Evolutionary conservation across 192 early-diverging fungal species (phyloP).

Genomic region (Radiomyces spectabilis): DNA sequence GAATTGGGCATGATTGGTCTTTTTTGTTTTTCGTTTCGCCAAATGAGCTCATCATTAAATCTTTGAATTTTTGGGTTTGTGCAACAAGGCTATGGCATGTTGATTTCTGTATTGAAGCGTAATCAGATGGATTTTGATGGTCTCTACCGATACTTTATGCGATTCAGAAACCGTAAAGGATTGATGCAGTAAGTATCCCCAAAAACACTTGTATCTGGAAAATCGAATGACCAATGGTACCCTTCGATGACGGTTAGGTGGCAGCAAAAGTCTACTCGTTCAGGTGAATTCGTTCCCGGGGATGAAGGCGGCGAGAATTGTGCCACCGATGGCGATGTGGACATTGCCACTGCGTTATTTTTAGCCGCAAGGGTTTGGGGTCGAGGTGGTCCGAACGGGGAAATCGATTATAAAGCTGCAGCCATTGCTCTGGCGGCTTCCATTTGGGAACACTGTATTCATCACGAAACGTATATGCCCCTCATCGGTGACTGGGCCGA

Average conservation of each 20-base stretch:
- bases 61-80: neutral
- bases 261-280: slow-evolving; percentile 36
- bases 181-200: slow-evolving; percentile 28
- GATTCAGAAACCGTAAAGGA: slow-evolving; percentile 38
- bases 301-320: slow-evolving; percentile 41
- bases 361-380: slow-evolving; percentile 38
- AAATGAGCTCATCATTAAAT: neutral
- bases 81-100: slow-evolving; percentile 42
- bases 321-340: slow-evolving; percentile 49
- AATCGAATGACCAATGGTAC: too few relatives aligned
- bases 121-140: slow-evolving; percentile 51
- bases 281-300: slow-evolving; percentile 32
- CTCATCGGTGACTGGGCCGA: slow-evolving; percentile 45
- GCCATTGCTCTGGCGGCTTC: slow-evolving; percentile 32
- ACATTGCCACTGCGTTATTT: slow-evolving; percentile 45
- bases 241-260: too few relatives aligned
- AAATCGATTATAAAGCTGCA: slow-evolving; percentile 35
- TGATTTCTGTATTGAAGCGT: slow-evolving; percentile 40
- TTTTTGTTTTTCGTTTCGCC: neutral
- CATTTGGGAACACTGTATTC: slow-evolving; percentile 44
- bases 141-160: slow-evolving; percentile 38
- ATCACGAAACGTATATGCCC: slow-evolving; percentile 41
- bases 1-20: neutral
- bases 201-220: neutral
- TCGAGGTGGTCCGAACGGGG: slow-evolving; percentile 20